Evolutionary conservation across 2,329 filamentous ascomycete species (phyloP).

Genomic region (Exophiala sp.): DNA sequence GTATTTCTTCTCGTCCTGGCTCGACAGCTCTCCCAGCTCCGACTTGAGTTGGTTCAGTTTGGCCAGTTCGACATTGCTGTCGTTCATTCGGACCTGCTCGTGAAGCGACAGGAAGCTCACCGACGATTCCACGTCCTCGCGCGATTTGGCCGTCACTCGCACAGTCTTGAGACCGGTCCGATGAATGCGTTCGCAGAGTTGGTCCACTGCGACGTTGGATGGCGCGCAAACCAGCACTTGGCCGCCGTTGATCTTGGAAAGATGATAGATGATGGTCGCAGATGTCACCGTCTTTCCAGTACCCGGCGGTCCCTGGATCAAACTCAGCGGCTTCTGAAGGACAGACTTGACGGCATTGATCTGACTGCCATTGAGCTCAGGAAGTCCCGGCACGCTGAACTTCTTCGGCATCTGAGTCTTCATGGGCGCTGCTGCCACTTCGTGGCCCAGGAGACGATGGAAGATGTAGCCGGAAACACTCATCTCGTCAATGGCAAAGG

Average conservation of each 20-base stretch:
- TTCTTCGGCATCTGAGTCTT: constrained; percentile 95
- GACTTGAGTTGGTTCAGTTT: constrained; percentile 91
- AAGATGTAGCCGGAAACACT: constrained; percentile 98
- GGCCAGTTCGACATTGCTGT: constrained; percentile 86
- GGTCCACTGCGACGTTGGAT: constrained; percentile 96
- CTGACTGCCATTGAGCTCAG: constrained; percentile 91
- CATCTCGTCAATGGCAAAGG: constrained; percentile 95
- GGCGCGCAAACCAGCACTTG: constrained; percentile 95
- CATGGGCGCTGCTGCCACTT: constrained; percentile 89
- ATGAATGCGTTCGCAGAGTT: constrained; percentile 95
- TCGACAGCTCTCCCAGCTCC: constrained; percentile 84
- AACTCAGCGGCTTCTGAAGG: constrained; percentile 81
- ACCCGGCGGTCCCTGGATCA: constrained; percentile 94
- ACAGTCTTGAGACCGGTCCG: constrained; percentile 92
- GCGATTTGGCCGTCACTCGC: constrained; percentile 95
- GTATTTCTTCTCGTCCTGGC: constrained; percentile 96
- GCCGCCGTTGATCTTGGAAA: constrained; percentile 89
- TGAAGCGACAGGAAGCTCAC: constrained; percentile 93
- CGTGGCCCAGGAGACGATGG: constrained; percentile 89
- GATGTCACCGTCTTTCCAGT: constrained; percentile 99
- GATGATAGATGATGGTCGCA: constrained; percentile 95
- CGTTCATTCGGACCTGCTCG: constrained; percentile 95
- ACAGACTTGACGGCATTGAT: constrained; percentile 95
- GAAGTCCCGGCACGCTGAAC: constrained; percentile 88
- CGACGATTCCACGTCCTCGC: constrained; percentile 97